Evolutionary conservation across 305 asterid genomes (phyloP).

Genomic region (Striga hermonthica): DNA sequence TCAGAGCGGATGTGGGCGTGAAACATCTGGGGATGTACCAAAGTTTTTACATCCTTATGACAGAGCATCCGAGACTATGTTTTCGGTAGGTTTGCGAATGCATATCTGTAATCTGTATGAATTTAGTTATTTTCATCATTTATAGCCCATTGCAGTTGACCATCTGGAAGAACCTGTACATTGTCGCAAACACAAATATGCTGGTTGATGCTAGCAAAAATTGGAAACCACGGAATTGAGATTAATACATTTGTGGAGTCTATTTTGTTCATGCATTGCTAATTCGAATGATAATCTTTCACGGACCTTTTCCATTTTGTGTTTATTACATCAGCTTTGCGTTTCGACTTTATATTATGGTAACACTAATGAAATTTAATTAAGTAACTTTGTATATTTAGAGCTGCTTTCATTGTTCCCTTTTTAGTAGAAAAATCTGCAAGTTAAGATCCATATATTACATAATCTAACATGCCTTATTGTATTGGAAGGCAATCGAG

Average conservation of each 20-base stretch:
- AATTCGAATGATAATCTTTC: neutral
- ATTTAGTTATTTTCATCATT: constrained; percentile 14
- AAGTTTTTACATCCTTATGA: constrained; percentile 85
- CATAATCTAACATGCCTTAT: constrained; percentile 21
- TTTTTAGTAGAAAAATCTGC: neutral
- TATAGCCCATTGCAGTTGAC: neutral
- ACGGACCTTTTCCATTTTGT: neutral
- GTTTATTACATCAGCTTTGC: neutral
- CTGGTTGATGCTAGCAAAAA: neutral
- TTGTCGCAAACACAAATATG: neutral
- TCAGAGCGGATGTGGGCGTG: constrained; percentile 62
- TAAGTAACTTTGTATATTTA: neutral
- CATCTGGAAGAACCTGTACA: neutral
- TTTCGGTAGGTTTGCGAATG: constrained; percentile 57
- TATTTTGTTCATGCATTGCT: too few species aligned
- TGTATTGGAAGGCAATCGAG: constrained; percentile 75
- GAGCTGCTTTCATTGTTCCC: constrained; percentile 4
- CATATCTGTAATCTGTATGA: constrained; percentile 6
- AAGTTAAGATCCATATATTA: constrained; percentile 6
- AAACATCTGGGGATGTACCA: constrained; percentile 49
- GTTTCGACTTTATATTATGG: neutral
- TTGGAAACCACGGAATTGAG: neutral
- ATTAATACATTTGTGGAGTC: neutral
- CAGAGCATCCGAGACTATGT: constrained; percentile 84
- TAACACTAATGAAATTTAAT: neutral